Evolutionary conservation across 345 rosid species (phyloP).

Genomic region (Carallia brachiata): DNA sequence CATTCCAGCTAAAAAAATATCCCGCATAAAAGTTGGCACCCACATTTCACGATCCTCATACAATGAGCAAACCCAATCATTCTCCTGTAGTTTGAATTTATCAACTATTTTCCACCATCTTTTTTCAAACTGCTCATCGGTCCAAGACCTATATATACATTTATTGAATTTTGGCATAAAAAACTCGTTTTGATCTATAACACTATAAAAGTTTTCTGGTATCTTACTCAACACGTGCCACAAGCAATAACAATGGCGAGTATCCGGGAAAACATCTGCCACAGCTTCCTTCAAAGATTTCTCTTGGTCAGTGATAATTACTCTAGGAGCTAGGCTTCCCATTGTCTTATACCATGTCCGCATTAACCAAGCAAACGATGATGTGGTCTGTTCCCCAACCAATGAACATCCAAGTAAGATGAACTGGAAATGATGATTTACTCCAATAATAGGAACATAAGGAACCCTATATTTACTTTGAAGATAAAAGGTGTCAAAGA

Average conservation of each 20-base stretch:
- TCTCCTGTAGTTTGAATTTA: conserved; percentile 27
- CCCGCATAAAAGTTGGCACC: conserved; percentile 39
- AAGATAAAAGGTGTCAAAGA: conserved; percentile 36
- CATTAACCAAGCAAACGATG: conserved; percentile 40
- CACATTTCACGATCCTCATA: conserved; percentile 39
- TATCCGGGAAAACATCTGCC: conserved; percentile 29
- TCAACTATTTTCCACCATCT: conserved; percentile 46
- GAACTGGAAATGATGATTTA: conserved; percentile 42
- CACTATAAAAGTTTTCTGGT: conserved; percentile 23
- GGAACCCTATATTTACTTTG: conserved; percentile 35
- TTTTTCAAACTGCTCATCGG: conserved; percentile 37
- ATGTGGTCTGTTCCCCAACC: conserved; percentile 31
- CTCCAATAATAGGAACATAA: conserved; percentile 42
- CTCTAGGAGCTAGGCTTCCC: conserved; percentile 37
- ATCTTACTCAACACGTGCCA: conserved; percentile 41
- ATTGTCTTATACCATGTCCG: conserved; percentile 38
- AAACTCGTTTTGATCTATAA: conserved; percentile 17
- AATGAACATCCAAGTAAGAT: conserved; percentile 44
- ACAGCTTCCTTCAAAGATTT: conserved; percentile 36
- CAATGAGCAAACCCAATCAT: conserved; percentile 39
- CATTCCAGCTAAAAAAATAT: conserved; percentile 36
- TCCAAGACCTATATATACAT: conserved; percentile 42
- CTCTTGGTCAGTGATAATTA: conserved; percentile 37
- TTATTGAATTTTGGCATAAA: conserved; percentile 31
- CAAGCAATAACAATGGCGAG: conserved; percentile 40